Evolutionary conservation across 148 eudicot genomes (phyloP), one percentile per base, ranked within the genome.

Genomic region (Vaccinium myrtillus): DNA sequence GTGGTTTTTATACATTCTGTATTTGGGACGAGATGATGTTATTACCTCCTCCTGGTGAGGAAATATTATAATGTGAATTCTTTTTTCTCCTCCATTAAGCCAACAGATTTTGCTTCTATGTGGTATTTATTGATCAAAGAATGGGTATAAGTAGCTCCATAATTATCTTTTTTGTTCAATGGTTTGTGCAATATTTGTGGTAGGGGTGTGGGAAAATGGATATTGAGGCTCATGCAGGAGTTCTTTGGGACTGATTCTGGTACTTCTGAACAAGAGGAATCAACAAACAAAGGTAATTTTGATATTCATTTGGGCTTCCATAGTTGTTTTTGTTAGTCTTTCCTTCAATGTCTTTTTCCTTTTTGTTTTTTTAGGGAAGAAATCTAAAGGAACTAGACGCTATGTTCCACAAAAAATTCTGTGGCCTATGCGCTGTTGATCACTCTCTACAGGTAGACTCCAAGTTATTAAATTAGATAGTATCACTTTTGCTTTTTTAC

Each of bases 121-220:
- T 50, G 56, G 59, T 51, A n/a, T 51, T 51, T 76, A 11, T 19
- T n/a, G 5, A 76, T 9, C 6, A 78, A 49, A 54, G 36, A 73
- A 27, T 56, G 69, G 15, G 69, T 80, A 21, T 21, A 21, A 43
- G 83, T 69, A 70, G 83, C 75, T 49, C 23, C 21, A 3, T 51
- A 13, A 43, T 13, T 61, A 69, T 14, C 18, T 36, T 27, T 18
- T 81, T 77, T 25, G 58, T 81, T 27, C 79, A 32, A 67, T 86
- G 27, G 32, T 79, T 39, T 85, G 59, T 75, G 63, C 51, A 43
- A 63, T 53, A 54, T 48, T 46, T 88, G 81, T 84, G 75, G 30
- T 78, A 96, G 99, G 94, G 98, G 97, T 78, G 94, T 96, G 59
- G 99, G 99, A 30, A 95, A 89, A 83, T 96, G 98, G 98, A 89